Evolutionary conservation across 2,329 filamentous ascomycete genomes (phyloP).

Genomic region (Monilinia vaccinii-corymbosi): DNA sequence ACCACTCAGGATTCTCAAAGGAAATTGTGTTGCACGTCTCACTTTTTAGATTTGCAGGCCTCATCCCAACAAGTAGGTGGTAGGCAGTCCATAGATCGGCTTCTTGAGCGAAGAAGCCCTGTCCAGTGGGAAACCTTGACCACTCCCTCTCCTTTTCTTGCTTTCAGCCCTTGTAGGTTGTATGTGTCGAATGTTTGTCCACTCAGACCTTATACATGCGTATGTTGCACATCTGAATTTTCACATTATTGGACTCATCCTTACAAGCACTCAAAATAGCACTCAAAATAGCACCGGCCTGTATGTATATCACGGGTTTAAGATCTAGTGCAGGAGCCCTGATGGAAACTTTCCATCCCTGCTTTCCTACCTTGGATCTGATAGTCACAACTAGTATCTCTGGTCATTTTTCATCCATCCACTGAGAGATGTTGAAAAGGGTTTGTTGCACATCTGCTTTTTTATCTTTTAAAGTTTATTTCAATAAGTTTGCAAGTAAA

Average conservation of each 20-base stretch:
- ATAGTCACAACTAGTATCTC: no score
- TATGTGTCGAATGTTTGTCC: neutral
- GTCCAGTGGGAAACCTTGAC: neutral
- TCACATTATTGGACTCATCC: neutral
- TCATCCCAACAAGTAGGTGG: neutral
- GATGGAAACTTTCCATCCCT: no score
- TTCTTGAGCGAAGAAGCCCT: neutral
- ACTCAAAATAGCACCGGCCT: no score
- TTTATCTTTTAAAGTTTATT: neutral
- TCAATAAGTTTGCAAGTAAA: neutral
- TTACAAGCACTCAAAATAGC: neutral
- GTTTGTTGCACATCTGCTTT: neutral
- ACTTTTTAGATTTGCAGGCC: no score
- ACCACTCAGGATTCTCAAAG: neutral
- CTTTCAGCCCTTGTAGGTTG: neutral
- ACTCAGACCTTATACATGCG: neutral
- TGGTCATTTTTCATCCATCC: neutral
- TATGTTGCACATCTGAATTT: neutral
- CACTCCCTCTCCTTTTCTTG: neutral
- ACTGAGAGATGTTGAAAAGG: neutral
- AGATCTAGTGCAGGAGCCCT: no score
- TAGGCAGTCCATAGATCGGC: no score
- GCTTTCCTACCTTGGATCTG: no score
- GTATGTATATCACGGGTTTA: no score
- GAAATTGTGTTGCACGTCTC: neutral